phyloP scores from a whole-genome alignment of 1,139 yeast species.

The Geotrichum fermentans region DNA sequence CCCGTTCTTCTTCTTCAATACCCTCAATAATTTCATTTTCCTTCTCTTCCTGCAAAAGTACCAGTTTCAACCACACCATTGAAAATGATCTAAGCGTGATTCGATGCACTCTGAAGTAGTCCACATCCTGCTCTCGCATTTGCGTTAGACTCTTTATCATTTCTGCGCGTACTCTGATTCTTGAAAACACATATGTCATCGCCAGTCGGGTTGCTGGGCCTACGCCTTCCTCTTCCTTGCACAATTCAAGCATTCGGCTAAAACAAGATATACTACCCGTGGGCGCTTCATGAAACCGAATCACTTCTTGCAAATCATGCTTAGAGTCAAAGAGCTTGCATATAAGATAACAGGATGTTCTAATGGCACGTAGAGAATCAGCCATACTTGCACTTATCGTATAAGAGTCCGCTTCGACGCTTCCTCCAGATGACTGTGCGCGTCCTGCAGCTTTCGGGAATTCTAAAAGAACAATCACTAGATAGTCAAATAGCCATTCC shows the following conservation, averaged over 20 bases:
- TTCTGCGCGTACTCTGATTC: conserved; percentile 9
- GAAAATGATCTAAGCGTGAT: conserved; percentile 18
- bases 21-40: neutral
- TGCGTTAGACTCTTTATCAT: conserved; percentile 11
- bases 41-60: conserved; percentile 13
- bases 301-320: conserved; percentile 14
- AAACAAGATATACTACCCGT: conserved; percentile 9
- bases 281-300: conserved; percentile 1
- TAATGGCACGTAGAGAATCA: conserved; percentile 14
- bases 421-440: neutral
- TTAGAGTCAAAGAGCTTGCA: conserved; percentile 20
- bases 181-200: conserved; percentile 17
- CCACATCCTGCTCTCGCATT: conserved; percentile 11
- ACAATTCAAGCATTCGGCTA: conserved; percentile 12
- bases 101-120: conserved; percentile 17
- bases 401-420: neutral
- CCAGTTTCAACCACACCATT: conserved; percentile 19
- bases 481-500: conserved; percentile 20
- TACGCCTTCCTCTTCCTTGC: conserved; percentile 15
- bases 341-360: conserved; percentile 18
- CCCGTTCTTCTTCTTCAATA: neutral
- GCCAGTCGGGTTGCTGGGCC: conserved; percentile 19
- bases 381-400: neutral
- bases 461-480: conserved; percentile 15
- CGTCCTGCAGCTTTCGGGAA: conserved; percentile 5